phyloP scores from a whole-genome alignment of 1,284 basidiomycete genomes.

The Trichosporon ovoides region DNA sequence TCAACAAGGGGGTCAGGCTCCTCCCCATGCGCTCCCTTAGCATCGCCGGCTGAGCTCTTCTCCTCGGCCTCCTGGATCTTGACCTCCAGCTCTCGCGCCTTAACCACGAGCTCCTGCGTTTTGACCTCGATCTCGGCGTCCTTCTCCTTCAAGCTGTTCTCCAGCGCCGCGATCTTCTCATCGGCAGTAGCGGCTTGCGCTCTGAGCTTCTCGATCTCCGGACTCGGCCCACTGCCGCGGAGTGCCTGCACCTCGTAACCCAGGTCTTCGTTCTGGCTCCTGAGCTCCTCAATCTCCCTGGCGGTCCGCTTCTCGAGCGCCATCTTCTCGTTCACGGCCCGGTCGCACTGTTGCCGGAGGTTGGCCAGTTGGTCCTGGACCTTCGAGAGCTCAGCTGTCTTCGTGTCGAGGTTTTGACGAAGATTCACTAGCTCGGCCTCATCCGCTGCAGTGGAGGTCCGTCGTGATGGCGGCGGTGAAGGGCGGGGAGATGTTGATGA shows the following conservation, averaged over 20 bases:
- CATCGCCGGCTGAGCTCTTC: slow-evolving; percentile 17
- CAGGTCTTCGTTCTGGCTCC: slow-evolving; percentile 38
- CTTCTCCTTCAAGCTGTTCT: slow-evolving; percentile 8
- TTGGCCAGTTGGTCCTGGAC: slow-evolving; percentile 25
- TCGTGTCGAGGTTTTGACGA: not conserved
- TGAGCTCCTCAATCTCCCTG: slow-evolving; percentile 33
- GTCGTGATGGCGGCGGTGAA: not conserved
- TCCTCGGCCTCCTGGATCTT: slow-evolving; percentile 4
- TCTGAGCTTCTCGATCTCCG: slow-evolving; percentile 26
- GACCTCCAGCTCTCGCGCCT: not conserved
- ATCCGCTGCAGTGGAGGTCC: not conserved
- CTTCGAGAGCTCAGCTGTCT: not conserved
- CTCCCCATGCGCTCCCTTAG: slow-evolving; percentile 24
- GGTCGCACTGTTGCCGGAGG: slow-evolving; percentile 33
- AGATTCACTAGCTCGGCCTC: slow-evolving; percentile 16
- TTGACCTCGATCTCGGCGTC: not conserved
- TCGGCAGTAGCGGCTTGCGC: slow-evolving; percentile 2
- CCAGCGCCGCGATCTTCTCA: not conserved
- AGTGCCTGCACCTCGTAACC: slow-evolving; percentile 41
- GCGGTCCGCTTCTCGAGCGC: slow-evolving; percentile 35
- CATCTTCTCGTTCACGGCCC: slow-evolving; percentile 46
- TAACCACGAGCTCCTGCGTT: not conserved
- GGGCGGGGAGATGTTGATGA: slow-evolving; percentile 1
- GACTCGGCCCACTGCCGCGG: slow-evolving; percentile 13
- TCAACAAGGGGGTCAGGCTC: not conserved